These are phyloP conservation scores for Sclerotinia glacialis DNA, from an alignment of 2,329 filamentous ascomycete genomes.

Conservation along the genomic window DNA sequence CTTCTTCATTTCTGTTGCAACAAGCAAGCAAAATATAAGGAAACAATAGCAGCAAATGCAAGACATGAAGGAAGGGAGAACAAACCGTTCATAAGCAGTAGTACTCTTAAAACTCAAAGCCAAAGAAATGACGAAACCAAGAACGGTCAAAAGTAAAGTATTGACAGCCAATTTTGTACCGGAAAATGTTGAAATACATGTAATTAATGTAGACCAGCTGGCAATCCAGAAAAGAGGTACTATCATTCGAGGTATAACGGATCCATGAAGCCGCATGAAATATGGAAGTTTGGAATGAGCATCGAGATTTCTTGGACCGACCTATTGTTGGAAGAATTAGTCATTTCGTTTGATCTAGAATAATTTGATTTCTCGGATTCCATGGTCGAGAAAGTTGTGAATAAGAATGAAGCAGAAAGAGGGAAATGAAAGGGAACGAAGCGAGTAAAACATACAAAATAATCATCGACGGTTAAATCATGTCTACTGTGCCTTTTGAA, in stretches of 20 bases:
- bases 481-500: conserved; percentile 19
- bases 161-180: conserved; percentile 51
- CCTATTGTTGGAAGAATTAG: conserved; percentile 25
- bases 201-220: conserved; percentile 64
- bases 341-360: not conserved
- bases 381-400: not conserved
- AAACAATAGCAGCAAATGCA: too few species aligned
- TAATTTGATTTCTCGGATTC: not conserved
- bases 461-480: conserved; percentile 30
- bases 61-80: not conserved
- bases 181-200: conserved; percentile 48
- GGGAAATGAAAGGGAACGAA: not conserved
- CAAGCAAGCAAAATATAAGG: too few species aligned
- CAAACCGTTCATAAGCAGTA: conserved; percentile 68
- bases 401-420: not conserved
- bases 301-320: conserved; percentile 64
- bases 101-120: conserved; percentile 74
- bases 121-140: conserved; percentile 78
- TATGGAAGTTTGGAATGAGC: conserved; percentile 75
- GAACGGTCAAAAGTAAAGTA: conserved; percentile 69
- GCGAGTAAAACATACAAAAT: conserved; percentile 33
- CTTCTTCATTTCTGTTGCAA: too few species aligned
- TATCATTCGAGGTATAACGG: conserved; percentile 71
- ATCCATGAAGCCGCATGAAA: conserved; percentile 73
- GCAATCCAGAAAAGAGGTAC: conserved; percentile 63